Base-by-base conservation (phyloP, 176 grass and related monocot species). In the Alopecurus myosuroides region DNA sequence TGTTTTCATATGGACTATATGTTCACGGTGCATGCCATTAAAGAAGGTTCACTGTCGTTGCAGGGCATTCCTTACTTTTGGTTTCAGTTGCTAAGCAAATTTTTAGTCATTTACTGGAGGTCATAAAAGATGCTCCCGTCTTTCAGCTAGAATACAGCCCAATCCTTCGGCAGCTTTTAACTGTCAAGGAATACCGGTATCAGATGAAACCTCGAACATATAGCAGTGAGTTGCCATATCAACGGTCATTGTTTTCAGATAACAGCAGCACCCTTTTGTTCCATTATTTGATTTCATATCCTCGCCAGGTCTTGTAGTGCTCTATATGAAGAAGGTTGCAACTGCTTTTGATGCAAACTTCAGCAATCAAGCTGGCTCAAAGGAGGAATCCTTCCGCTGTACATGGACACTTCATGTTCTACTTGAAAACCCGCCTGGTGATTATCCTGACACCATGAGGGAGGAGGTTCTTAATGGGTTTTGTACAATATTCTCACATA, bases 361-460 rank as follows among this genome's bases (percentile, higher is more conserved):
- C 37, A 93, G 78, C 78, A 72, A 79, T 69, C 90, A 89, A 78
- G 70, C 70, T 23, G 72, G 74, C 78, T 89, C 85, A 57, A 98
- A 98, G 84, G 95, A 98, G 87, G 92, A 93, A 58, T 77, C 90
- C 50, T 94, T 95, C 81, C 90, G 91, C 12, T 89, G 79, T 86
- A 63, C 89, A 58, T 75, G 86, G 66, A 94, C 85, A 23, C 91
- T 98, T 65, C 91, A 95, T 34, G 85, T 90, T 85, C 82, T 98
- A 70, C 82, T 98, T 23, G 96, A 98, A 81, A 95, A 95, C 46
- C 91, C 93, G 70, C 96, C 96, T 11, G 91, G 91, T 50, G 91
- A 98, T 89, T 98, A 92, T 72, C 89, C 96, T 51, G 85, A 83
- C 77, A 88, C 53, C 73, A 88, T 94, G 63, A 84, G 91, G 61